phyloP scores from a whole-genome alignment of 2,329 filamentous ascomycete species.

The Penicillium sp. region DNA sequence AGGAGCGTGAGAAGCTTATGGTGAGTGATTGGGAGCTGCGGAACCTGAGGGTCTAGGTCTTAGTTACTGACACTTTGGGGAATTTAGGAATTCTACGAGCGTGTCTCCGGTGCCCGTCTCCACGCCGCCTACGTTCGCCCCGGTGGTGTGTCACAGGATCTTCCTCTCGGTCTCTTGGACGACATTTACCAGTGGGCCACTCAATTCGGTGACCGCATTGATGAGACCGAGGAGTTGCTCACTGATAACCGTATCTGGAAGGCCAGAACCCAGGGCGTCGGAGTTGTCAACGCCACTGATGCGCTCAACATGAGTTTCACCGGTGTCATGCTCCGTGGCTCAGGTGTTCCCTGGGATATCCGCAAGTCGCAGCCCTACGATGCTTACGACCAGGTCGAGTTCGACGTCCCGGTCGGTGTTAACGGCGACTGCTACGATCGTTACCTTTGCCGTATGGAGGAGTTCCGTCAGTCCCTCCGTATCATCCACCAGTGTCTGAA shows the following conservation, averaged over 20 bases:
- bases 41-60: background rate
- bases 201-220: slow-evolving; percentile 96
- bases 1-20: slow-evolving; percentile 99
- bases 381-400: slow-evolving; percentile 95
- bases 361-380: slow-evolving; percentile 97
- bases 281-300: slow-evolving; percentile 84
- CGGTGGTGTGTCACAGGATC: slow-evolving; percentile 92
- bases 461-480: slow-evolving; percentile 95
- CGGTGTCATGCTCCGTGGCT: slow-evolving; percentile 96
- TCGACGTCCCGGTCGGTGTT: slow-evolving; percentile 92
- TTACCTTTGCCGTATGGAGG: slow-evolving; percentile 98
- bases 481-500: slow-evolving; percentile 99
- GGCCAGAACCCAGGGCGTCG: slow-evolving; percentile 82
- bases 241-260: slow-evolving; percentile 99
- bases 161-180: slow-evolving; percentile 88
- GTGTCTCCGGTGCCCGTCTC: slow-evolving; percentile 94
- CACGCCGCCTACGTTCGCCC: slow-evolving; percentile 96
- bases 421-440: slow-evolving; percentile 99
- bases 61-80: slow-evolving; percentile 18
- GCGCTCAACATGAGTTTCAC: slow-evolving; percentile 97
- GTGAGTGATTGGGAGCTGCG: slow-evolving; percentile 51
- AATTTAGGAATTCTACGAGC: slow-evolving; percentile 94
- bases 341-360: slow-evolving; percentile 92
- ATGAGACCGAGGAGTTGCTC: slow-evolving; percentile 97
- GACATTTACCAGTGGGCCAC: slow-evolving; percentile 99